Base-by-base conservation (phyloP, 768 basidiomycete species). In the Sporobolomyces pararoseus region DNA sequence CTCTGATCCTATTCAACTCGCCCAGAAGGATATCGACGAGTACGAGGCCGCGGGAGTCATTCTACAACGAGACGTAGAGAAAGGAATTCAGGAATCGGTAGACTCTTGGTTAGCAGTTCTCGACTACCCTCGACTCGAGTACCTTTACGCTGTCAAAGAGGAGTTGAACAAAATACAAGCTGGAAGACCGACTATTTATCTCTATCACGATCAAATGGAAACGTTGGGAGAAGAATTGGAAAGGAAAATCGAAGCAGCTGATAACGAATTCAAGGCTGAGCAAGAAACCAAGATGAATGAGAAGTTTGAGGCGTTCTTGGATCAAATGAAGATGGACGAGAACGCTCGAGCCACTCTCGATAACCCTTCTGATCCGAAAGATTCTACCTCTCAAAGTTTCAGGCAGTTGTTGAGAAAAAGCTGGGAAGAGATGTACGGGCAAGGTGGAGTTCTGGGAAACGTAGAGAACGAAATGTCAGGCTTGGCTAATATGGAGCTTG, bases 391-490 rank as follows among this genome's bases (percentile, higher is more conserved):
- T 7, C 21, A 27, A 29, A 59, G 35, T 14, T 59, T 59, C 42
- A 27, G 58, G 25, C 58, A 59, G 21, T 12, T 59, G 39, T 29
- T 59, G 4, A n/a, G 58, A 27, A 3, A 35, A 27, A 46, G 39
- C 10, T 59, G 58, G 58, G 42, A 59, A 32, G 39, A 46, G 12
- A 59, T 59, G 58, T 46, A 59, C 19, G 58, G 42, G n/a, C 2
- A 12, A 14, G 21, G 21, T 7, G 58, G 58, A 19, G 58, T 59
- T 3, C 5, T 59, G n/a, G 58, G 58, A 9, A 46, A 29, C 27
- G 10, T 59, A n/a, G 27, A 59, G 39, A 44, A 32, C 42, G 58
- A 59, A 46, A 5, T 59, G 13, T 4, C 3, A 4, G 55, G 7
- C n/a, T n/a, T 4, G 42, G 42, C 4, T 6, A 21, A 29, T 27